Conservation (phyloP, 495 filamentous ascomycete genomes). For the Aspergillus bridgeri region DNA sequence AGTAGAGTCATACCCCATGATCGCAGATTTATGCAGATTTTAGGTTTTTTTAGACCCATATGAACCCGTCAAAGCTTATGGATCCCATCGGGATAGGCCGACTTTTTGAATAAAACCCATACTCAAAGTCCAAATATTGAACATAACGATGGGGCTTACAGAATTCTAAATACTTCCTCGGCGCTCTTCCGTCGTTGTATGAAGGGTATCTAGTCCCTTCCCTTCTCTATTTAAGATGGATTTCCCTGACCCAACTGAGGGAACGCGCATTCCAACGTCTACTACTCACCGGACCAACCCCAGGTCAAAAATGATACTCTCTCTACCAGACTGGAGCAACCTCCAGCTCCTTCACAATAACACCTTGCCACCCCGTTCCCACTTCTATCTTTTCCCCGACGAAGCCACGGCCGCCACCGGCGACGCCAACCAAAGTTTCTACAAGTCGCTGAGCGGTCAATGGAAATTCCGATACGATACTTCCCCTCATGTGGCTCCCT, state of each 20-base stretch:
- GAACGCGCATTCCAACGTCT: neutral
- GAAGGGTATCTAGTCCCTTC: neutral
- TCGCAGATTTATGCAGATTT: no score
- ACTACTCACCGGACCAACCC: neutral
- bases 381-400: conserved; percentile 40
- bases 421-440: conserved; percentile 26
- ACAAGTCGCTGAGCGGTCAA: conserved; percentile 45
- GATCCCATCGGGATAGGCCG: no score
- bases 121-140: no score
- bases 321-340: conserved; percentile 56
- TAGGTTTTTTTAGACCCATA: no score
- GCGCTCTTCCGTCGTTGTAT: no score
- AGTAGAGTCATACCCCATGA: no score
- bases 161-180: no score
- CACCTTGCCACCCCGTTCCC: conserved; percentile 54
- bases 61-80: no score
- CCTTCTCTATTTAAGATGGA: neutral
- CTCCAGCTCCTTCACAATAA: conserved; percentile 57
- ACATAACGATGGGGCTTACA: no score
- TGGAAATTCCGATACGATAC: conserved; percentile 56
- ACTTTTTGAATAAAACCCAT: no score
- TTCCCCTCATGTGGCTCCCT: conserved; percentile 48
- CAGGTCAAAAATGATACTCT: neutral
- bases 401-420: neutral
- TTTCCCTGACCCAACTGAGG: neutral